Evolutionary conservation across 1,284 basidiomycete genomes (phyloP).

Genomic region (Apiotrichum gracile): DNA sequence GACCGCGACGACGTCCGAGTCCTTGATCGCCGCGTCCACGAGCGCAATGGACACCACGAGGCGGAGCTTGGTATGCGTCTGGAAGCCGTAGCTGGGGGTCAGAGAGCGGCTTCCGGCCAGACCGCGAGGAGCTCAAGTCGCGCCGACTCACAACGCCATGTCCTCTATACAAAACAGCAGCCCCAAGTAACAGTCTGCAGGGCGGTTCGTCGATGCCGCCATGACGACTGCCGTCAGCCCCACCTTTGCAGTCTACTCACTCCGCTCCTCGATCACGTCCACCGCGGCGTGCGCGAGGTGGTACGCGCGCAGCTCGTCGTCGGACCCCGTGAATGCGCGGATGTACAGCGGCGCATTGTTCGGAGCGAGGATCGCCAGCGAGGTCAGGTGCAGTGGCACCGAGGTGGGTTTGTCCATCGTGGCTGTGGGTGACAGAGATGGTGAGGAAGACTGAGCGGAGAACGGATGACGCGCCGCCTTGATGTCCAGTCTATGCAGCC

Average conservation of each 20-base stretch:
- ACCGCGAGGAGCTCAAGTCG: too few species aligned
- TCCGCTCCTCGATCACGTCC: constrained; percentile 46
- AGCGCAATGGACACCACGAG: constrained; percentile 45
- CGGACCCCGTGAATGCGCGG: constrained; percentile 40
- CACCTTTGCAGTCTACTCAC: constrained; percentile 23
- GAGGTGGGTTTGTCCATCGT: constrained; percentile 29
- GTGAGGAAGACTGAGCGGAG: background rate
- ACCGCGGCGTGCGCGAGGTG: constrained; percentile 46
- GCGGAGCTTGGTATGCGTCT: constrained; percentile 41
- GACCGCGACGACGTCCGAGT: constrained; percentile 45
- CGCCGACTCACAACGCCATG: constrained; percentile 42
- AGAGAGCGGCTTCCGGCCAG: background rate
- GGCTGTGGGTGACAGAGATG: background rate
- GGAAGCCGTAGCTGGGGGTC: constrained; percentile 42
- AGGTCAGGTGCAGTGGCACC: constrained; percentile 43
- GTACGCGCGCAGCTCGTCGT: constrained; percentile 44
- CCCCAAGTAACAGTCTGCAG: constrained; percentile 45
- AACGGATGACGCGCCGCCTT: too few species aligned
- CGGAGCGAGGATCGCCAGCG: constrained; percentile 42
- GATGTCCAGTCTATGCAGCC: too few species aligned
- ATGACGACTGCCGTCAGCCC: constrained; percentile 31
- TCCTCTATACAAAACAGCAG: constrained; percentile 48
- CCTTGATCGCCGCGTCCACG: constrained; percentile 47
- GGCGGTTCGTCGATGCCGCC: constrained; percentile 37
- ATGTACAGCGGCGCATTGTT: constrained; percentile 44